phyloP scores from a whole-genome alignment of 108 stramenopile genomes.

The Cyclostephanos invisitatus region DNA sequence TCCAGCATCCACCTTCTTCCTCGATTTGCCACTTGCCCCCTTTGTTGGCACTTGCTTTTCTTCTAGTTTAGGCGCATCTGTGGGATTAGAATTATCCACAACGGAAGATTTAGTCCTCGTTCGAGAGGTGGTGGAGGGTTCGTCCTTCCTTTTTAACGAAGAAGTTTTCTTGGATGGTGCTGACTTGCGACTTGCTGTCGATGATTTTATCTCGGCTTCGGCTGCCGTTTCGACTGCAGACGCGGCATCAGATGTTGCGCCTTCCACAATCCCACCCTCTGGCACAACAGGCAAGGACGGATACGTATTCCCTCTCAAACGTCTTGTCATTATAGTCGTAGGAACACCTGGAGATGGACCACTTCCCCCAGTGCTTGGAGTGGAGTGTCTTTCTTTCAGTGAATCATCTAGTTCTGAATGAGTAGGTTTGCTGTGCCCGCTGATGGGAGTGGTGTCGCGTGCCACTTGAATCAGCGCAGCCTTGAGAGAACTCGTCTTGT shows the following conservation, averaged over 20 bases:
- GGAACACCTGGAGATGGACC: conserved; percentile 24
- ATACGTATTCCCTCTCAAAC: neutral
- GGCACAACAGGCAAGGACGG: conserved; percentile 26
- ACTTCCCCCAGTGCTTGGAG: conserved; percentile 14
- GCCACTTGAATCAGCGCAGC: neutral
- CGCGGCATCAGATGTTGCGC: neutral
- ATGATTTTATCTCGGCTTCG: neutral
- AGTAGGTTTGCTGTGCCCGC: neutral
- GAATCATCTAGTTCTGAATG: conserved; percentile 12
- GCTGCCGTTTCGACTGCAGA: neutral
- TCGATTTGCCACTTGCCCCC: neutral
- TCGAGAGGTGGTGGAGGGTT: conserved; percentile 9
- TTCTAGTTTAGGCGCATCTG: neutral
- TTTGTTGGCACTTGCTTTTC: neutral
- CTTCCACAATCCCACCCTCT: conserved; percentile 26
- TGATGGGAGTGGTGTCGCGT: neutral
- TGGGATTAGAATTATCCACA: neutral
- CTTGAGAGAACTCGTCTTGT: conserved; percentile 5
- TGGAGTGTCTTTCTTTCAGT: neutral
- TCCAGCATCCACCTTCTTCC: conserved; percentile 6
- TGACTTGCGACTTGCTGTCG: neutral
- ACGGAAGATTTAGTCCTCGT: neutral
- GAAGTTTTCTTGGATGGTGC: neutral
- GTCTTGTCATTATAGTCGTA: conserved; percentile 20
- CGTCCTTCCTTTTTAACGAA: neutral